A percentile compares a stretch with the other conserved stretches of the same genome.
These are phyloP conservation scores for Fusarium cyanostomum DNA, from an alignment of 2,329 filamentous ascomycete genomes.

Conservation along the genomic window DNA sequence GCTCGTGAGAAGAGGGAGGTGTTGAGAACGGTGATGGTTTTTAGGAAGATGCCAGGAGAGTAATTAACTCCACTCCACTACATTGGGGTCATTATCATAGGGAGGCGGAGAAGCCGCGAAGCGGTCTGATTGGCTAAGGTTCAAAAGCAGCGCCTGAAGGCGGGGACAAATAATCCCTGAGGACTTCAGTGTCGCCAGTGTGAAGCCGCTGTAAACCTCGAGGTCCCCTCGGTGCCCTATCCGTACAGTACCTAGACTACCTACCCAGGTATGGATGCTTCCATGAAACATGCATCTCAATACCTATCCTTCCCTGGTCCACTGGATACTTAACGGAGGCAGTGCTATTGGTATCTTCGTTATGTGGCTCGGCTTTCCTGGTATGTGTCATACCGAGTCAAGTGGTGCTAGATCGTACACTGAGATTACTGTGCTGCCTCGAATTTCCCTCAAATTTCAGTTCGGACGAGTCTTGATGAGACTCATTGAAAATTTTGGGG, in stretches of 20 bases:
- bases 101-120: conserved; percentile 28
- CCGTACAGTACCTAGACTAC: too few species aligned
- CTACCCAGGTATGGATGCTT: too few species aligned
- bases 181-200: neutral
- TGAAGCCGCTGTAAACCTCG: neutral
- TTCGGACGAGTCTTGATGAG: neutral
- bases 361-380: too few species aligned
- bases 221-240: neutral
- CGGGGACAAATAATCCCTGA: neutral
- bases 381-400: neutral
- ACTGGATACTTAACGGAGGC: too few species aligned
- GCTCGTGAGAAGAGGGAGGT: conserved; percentile 29
- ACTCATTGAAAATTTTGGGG: neutral
- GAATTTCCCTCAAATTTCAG: neutral
- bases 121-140: conserved; percentile 27
- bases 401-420: neutral
- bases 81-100: conserved; percentile 34
- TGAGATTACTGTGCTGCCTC: neutral
- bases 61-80: too few species aligned
- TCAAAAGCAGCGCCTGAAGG: neutral
- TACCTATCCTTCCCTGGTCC: too few species aligned
- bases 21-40: conserved; percentile 28
- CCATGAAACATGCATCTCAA: too few species aligned
- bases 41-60: conserved; percentile 14
- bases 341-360: too few species aligned